Evolutionary conservation across 1,139 yeast genomes (phyloP), one percentile per base, ranked within the genome.

Genomic region (Taphrina sp.): DNA sequence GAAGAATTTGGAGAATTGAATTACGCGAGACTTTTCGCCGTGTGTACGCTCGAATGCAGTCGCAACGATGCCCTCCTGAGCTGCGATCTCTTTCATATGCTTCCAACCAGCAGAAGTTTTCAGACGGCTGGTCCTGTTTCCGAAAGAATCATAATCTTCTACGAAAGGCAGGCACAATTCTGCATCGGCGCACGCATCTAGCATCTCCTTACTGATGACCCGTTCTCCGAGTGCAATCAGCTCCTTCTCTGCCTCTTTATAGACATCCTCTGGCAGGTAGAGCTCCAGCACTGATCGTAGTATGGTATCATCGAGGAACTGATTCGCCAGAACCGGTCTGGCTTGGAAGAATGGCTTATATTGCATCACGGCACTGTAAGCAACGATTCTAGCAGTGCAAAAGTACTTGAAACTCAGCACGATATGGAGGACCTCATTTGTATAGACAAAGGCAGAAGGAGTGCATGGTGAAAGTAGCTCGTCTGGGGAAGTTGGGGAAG

Each of bases 101-200:
- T 61, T 62, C 70, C 70, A 68, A n/a, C 70, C 70, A 12, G 63
- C 63, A 12, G 67, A 60, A 5, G 70, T 67, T 16, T 65, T 62
- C 16, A 67, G 60, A 35, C 60, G 59, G 57, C 66, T 67, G 12
- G 53, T 42, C 14, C 59, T 43, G 33, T 64, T 61, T 2, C 70
- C 70, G 59, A 67, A 66, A 7, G 67, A 60, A 42, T 68, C 70
- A 47, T 65, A 67, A 12, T 61, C 62, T n/a, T 62, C 65, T 19
- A 67, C 60, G 19, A 56, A 61, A 2, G 70, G 70, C 17, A 58
- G 62, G 49, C 67, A 64, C 8, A 59, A 49, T 51, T 68, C 70
- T 2, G 70, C 70, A 17, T 68, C 70, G 2, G 61, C 64, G 7
- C 65, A 57, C 65, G 66, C 65, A n/a, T 64, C 66, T 52, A 65